These are phyloP conservation scores for Stagonosporopsis vannaccii DNA, from an alignment of 2,329 filamentous ascomycete species.

Conservation along the genomic window DNA sequence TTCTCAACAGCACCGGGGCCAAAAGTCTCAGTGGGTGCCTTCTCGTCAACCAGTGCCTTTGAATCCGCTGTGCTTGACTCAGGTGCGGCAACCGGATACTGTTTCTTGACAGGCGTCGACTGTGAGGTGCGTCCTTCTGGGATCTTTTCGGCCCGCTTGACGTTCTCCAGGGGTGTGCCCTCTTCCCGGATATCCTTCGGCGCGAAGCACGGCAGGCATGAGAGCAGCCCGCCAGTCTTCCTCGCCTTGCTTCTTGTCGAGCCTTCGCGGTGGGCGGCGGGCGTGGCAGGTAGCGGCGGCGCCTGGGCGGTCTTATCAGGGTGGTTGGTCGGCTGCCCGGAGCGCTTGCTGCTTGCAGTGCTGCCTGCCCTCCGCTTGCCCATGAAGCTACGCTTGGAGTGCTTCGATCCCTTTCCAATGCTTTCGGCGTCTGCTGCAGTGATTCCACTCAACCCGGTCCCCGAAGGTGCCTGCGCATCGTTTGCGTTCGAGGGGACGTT, in stretches of 20 bases:
- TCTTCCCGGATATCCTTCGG: constrained; percentile 64
- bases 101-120: constrained; percentile 57
- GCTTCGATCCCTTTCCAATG: constrained; percentile 54
- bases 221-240: constrained; percentile 52
- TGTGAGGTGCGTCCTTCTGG: constrained; percentile 54
- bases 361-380: constrained; percentile 55
- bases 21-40: constrained; percentile 41
- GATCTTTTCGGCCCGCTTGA: constrained; percentile 51
- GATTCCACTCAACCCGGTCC: constrained; percentile 53
- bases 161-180: constrained; percentile 56
- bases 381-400: constrained; percentile 54
- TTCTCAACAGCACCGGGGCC: constrained; percentile 34
- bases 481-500: constrained; percentile 46
- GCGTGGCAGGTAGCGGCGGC: constrained; percentile 39
- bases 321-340: constrained; percentile 46
- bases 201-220: constrained; percentile 72
- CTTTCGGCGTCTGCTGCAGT: constrained; percentile 57
- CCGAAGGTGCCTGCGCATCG: constrained; percentile 44
- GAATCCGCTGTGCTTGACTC: constrained; percentile 56
- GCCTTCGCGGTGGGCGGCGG: constrained; percentile 40
- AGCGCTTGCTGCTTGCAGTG: constrained; percentile 56
- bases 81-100: constrained; percentile 47
- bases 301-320: constrained; percentile 51
- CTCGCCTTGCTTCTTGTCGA: constrained; percentile 50
- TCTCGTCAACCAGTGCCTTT: constrained; percentile 56